These are phyloP conservation scores for Giardia duodenalis DNA, from an alignment of 208 protist genomes.

Conservation along the genomic window DNA sequence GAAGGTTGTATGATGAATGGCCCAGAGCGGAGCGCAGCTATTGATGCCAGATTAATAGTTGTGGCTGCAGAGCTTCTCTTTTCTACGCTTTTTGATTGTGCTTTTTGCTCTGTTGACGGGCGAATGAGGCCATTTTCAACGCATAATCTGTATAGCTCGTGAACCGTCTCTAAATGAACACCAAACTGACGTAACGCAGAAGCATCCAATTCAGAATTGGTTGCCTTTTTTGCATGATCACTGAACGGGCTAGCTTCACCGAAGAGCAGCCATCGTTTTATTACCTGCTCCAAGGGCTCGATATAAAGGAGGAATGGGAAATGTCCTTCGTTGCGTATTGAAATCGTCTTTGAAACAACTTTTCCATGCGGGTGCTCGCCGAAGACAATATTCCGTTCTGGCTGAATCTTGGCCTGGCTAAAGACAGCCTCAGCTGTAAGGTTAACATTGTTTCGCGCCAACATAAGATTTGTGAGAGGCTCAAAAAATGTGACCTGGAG, in stretches of 20 bases:
- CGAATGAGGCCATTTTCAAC: neutral
- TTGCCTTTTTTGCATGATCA: neutral
- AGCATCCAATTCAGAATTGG: neutral
- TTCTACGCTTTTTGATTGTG: no score
- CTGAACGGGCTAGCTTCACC: neutral
- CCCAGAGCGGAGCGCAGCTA: neutral
- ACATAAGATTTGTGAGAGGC: neutral
- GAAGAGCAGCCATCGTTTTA: neutral
- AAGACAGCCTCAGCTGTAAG: neutral
- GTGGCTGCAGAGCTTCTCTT: neutral
- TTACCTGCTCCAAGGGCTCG: neutral
- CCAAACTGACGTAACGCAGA: neutral
- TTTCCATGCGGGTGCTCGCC: neutral
- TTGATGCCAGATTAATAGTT: neutral
- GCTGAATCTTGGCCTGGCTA: neutral
- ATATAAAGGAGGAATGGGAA: neutral
- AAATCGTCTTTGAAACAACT: neutral
- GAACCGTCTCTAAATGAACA: neutral
- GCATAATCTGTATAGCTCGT: neutral
- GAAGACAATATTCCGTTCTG: slow-evolving; percentile 1
- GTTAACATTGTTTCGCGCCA: neutral
- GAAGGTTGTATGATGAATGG: neutral
- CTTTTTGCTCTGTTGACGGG: neutral
- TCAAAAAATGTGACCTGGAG: neutral
- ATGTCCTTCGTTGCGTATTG: neutral